Conservation (phyloP, 331 rosid species). For the Quercus phellos region DNA sequence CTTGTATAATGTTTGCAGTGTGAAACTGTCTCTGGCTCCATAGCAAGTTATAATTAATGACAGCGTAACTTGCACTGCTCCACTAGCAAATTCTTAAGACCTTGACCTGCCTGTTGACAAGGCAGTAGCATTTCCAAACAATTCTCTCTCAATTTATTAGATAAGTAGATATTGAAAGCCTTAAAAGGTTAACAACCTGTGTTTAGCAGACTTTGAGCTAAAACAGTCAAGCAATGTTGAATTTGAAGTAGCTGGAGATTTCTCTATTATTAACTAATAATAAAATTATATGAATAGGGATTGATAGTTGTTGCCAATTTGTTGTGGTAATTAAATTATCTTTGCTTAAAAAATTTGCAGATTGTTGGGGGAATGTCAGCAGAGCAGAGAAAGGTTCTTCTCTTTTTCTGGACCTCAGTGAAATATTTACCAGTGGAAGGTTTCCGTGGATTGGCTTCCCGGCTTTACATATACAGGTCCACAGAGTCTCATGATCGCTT, state of each 20-base stretch:
- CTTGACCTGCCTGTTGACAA: not conserved
- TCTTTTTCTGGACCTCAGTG: constrained; percentile 85
- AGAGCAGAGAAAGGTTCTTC: constrained; percentile 65
- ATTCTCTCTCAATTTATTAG: not conserved
- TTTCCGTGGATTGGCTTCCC: constrained; percentile 61
- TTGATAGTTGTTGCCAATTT: not conserved
- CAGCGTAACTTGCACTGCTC: not conserved
- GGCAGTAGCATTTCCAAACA: not conserved
- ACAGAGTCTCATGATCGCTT: constrained; percentile 39
- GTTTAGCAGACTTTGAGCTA: too few relatives aligned
- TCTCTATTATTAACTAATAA: not conserved
- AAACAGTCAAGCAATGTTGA: not conserved
- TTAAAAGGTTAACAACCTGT: too few relatives aligned
- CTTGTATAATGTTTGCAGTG: not conserved
- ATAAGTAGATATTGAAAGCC: too few relatives aligned
- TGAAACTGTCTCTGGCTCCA: not conserved
- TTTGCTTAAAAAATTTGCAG: constrained; percentile 34
- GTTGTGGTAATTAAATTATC: constrained; percentile 8
- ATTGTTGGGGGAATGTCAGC: constrained; percentile 61
- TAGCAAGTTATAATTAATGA: not conserved
- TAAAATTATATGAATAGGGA: not conserved
- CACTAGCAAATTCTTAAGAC: not conserved
- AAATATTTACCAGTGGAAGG: constrained; percentile 84
- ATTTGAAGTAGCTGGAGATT: not conserved
- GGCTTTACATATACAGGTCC: constrained; percentile 55